Conservation (phyloP, 345 rosid genomes). For the Diplotaxis tenuifolia region DNA sequence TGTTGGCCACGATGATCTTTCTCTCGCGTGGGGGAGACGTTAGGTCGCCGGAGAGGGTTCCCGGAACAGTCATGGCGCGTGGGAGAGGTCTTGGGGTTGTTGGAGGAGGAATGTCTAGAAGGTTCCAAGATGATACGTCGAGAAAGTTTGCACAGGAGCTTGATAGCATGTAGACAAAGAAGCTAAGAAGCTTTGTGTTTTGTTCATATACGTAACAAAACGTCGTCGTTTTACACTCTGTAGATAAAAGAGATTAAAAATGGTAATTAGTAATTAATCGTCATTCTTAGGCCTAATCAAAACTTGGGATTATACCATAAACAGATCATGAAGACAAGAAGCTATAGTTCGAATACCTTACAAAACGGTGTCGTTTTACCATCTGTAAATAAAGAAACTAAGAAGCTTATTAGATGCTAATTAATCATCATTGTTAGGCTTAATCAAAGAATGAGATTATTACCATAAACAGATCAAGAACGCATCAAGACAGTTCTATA, state of each 20-base stretch:
- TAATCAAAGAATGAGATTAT: background rate
- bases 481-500: background rate
- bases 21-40: conserved; percentile 26
- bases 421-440: background rate
- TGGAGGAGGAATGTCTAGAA: conserved; percentile 35
- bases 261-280: background rate
- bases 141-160: conserved; percentile 54
- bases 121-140: conserved; percentile 54
- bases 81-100: conserved; percentile 38
- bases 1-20: conserved; percentile 40
- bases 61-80: conserved; percentile 49
- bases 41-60: conserved; percentile 39
- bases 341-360: background rate
- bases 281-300: background rate
- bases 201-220: background rate
- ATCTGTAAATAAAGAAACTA: background rate
- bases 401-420: background rate
- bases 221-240: background rate
- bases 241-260: background rate
- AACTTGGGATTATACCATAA: background rate
- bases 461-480: too few relatives aligned
- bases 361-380: background rate
- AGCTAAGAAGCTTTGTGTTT: conserved; percentile 13
- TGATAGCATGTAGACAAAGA: conserved; percentile 41
- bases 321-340: conserved; percentile 25